These are phyloP conservation scores for Persicaria maculosa DNA, from an alignment of 148 eudicot species.

Conservation along the genomic window DNA sequence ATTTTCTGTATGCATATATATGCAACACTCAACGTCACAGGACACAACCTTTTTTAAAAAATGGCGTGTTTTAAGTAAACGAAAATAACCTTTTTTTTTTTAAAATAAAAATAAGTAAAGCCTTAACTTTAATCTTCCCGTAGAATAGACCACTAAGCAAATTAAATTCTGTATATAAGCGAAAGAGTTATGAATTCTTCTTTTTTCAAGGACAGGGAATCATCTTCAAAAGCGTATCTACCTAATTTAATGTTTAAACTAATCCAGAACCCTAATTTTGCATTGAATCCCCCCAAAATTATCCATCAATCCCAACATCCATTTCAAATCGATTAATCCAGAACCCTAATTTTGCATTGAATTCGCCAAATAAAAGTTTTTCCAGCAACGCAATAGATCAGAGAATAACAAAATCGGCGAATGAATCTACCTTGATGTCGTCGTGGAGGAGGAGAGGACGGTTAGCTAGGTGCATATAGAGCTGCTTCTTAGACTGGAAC, in stretches of 20 bases:
- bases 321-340: not conserved
- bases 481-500: conserved; percentile 32
- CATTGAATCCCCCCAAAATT: too few relatives aligned
- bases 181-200: not conserved
- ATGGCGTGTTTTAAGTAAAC: conserved; percentile 4
- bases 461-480: conserved; percentile 36
- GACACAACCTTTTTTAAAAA: not conserved
- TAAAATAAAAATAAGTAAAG: not conserved
- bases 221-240: conserved; percentile 5
- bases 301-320: not conserved
- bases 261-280: too few relatives aligned
- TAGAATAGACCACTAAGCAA: conserved; percentile 3
- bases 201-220: not conserved
- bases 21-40: too few relatives aligned
- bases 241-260: not conserved
- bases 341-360: not conserved
- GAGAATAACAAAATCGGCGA: not conserved
- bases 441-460: conserved; percentile 42
- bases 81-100: too few relatives aligned
- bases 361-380: too few relatives aligned
- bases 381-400: too few relatives aligned
- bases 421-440: conserved; percentile 35
- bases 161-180: not conserved
- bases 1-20: too few relatives aligned
- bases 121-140: not conserved